A percentile compares a stretch with the other conserved stretches of the same genome.
phyloP scores from a whole-genome alignment of 2,329 filamentous ascomycete species.

The Rutstroemia sp. region DNA sequence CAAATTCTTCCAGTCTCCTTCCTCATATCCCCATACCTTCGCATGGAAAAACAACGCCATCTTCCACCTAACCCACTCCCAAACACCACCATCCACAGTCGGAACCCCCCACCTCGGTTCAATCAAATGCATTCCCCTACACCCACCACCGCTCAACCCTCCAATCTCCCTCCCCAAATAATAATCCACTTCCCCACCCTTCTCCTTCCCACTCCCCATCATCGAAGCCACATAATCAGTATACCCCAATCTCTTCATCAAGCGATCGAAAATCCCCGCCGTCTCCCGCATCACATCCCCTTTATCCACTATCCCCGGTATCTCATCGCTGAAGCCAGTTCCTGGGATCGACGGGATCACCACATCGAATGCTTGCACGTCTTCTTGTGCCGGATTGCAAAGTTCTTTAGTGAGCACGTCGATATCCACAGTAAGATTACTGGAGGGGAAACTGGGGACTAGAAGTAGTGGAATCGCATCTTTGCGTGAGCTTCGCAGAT shows the following conservation, averaged over 20 bases:
- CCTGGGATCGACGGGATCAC: slow-evolving; percentile 59
- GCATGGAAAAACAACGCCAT: slow-evolving; percentile 42
- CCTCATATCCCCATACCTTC: slow-evolving; percentile 48
- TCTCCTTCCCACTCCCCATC: slow-evolving; percentile 39
- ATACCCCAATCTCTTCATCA: slow-evolving; percentile 58
- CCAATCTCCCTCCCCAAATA: slow-evolving; percentile 42
- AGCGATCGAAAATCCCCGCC: slow-evolving; percentile 45
- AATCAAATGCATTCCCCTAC: slow-evolving; percentile 53
- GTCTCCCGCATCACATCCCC: slow-evolving; percentile 39
- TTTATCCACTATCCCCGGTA: slow-evolving; percentile 28
- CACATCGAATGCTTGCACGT: slow-evolving; percentile 52
- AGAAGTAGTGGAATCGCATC: slow-evolving; percentile 56
- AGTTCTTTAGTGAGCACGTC: background rate
- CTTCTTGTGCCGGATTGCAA: background rate
- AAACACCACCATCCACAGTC: slow-evolving; percentile 34
- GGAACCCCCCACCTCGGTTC: slow-evolving; percentile 48
- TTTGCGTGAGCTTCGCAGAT: slow-evolving; percentile 44
- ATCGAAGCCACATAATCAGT: slow-evolving; percentile 49
- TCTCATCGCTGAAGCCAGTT: slow-evolving; percentile 58
- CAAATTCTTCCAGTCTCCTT: slow-evolving; percentile 42
- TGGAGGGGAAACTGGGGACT: slow-evolving; percentile 58
- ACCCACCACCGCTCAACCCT: slow-evolving; percentile 39
- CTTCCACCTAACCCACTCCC: slow-evolving; percentile 49
- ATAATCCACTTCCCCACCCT: slow-evolving; percentile 45
- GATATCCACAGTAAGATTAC: slow-evolving; percentile 47